These are phyloP conservation scores for Volvariella volvacea DNA, from an alignment of 1,284 basidiomycete genomes.

Conservation along the genomic window DNA sequence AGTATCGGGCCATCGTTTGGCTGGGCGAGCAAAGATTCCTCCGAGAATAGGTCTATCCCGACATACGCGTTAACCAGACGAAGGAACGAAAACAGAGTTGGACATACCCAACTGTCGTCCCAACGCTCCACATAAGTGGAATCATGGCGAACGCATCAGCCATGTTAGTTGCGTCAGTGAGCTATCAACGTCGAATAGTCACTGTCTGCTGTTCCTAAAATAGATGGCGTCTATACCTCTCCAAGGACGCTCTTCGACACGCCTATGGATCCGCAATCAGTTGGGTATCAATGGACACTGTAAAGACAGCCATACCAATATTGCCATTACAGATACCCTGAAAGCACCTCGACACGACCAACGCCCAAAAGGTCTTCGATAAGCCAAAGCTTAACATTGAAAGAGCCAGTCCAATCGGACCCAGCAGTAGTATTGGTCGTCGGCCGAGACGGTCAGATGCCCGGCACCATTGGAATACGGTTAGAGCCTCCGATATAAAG, in stretches of 20 bases:
- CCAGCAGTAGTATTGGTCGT: conserved; percentile 50
- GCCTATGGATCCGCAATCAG: background rate
- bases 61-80: background rate
- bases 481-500: conserved; percentile 26
- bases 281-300: background rate
- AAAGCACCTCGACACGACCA: conserved; percentile 34
- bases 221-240: background rate
- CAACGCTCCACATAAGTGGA: conserved; percentile 3
- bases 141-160: conserved; percentile 4
- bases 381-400: conserved; percentile 53
- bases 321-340: conserved; percentile 14
- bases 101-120: background rate
- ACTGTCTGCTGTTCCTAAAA: background rate
- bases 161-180: conserved; percentile 5
- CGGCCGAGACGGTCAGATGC: conserved; percentile 26
- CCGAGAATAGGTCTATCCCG: background rate
- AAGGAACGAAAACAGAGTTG: background rate
- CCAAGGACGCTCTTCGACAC: background rate
- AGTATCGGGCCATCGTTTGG: conserved; percentile 14
- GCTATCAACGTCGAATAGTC: background rate
- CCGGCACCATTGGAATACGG: conserved; percentile 21
- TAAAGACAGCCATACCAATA: conserved; percentile 8
- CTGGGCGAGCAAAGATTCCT: background rate
- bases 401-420: conserved; percentile 42
- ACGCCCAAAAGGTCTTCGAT: conserved; percentile 42